phyloP scores from a whole-genome alignment of 176 grass and related monocot genomes.

The Dactylis glomerata region DNA sequence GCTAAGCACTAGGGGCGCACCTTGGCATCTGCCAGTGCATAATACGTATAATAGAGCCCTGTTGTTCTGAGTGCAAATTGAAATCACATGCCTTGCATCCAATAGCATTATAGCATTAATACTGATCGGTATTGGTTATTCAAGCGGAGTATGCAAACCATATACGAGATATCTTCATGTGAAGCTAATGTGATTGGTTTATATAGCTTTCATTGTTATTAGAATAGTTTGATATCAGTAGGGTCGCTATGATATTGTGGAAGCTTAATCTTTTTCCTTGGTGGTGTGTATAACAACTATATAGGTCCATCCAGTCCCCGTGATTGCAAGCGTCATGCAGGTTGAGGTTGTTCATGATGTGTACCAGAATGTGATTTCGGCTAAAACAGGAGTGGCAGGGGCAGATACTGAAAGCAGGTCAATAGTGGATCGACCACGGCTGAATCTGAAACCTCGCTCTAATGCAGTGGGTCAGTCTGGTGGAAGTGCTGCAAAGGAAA shows the following conservation, averaged over 20 bases:
- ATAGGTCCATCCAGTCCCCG: conserved; percentile 37
- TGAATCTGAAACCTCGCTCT: conserved; percentile 85
- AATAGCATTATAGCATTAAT: background rate
- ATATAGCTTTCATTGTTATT: background rate
- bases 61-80: background rate
- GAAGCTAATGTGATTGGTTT: conserved; percentile 16
- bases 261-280: conserved; percentile 13
- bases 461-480: conserved; percentile 44
- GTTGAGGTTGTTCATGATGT: conserved; percentile 47
- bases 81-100: background rate
- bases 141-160: background rate
- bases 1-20: background rate
- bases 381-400: conserved; percentile 40
- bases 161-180: background rate
- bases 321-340: conserved; percentile 22
- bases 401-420: conserved; percentile 40
- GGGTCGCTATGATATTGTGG: background rate
- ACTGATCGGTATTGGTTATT: background rate
- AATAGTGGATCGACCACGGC: conserved; percentile 49
- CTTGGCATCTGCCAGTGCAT: background rate
- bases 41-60: background rate
- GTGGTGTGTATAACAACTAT: conserved; percentile 16
- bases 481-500: conserved; percentile 58
- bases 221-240: background rate
- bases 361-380: conserved; percentile 29